Base-by-base conservation (phyloP, 208 protist species). In the Phytomonas francai region DNA sequence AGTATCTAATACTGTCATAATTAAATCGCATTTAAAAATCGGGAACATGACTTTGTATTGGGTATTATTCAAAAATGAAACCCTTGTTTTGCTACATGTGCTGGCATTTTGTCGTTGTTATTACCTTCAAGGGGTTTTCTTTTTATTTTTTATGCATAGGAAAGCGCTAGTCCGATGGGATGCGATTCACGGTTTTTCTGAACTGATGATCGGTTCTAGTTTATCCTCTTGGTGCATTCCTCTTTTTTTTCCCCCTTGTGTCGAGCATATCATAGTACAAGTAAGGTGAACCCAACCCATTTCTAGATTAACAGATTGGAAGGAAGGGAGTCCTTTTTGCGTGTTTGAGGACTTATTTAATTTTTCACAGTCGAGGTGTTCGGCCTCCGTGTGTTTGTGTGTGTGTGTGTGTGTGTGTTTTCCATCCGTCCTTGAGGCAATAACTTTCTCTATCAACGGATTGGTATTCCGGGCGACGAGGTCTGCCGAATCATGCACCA, bases 401-500 rank as follows among this genome's bases (percentile, higher is more conserved):
- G 28, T 58, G 45, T 57, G 31, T 59, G 33, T 59, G 25, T 59
- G 22, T 64, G 34, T 57, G 31, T 25, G 8, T 70, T 42, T 51
- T n/a, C 30, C 31, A 60, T 57, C 16, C 3, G 25, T 45, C 9
- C 11, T 19, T 49, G 31, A 25, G 16, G 16, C 28, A 25, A 22
- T 22, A 57, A 19, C 58, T 42, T 27, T 25, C 63, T 25, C 7
- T 62, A 32, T 32, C 22, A 62, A 32, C 9, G 29, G 59, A 62
- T 22, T 6, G 7, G 61, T 51, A 60, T 51, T 29, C n/a, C 60
- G 30, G 0, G 4, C 3, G 19, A 65, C 9, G 7, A 19, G 49
- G 33, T 31, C 49, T 19, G 14, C 16, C 22, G n/a, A n/a, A 63
- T 54, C 36, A 94, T 94, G 88, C 85, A 94, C 49, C 68, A 56